Percentiles rank a stretch among this genome's conserved stretches.
Conservation (phyloP, 768 basidiomycete species). For the Lentinula aciculospora region DNA sequence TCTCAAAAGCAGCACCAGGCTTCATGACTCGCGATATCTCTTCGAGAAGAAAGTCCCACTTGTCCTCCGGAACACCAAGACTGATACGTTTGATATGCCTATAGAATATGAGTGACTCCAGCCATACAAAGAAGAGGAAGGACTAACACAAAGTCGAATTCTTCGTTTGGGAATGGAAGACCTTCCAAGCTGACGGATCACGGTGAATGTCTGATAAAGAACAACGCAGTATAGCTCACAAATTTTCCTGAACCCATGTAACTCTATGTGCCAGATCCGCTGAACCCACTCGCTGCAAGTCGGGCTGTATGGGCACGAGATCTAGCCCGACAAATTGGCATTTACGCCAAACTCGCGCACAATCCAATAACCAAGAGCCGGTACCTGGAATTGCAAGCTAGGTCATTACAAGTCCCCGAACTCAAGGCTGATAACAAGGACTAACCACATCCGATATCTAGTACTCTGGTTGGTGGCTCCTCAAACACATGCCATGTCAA, state of each 20-base stretch:
- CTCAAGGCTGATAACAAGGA: conserved; percentile 6
- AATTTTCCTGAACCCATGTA: conserved; percentile 70
- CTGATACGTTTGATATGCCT: conserved; percentile 71
- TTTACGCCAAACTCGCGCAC: conserved; percentile 59
- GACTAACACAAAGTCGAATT: conserved; percentile 74
- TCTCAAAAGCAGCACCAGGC: conserved; percentile 69
- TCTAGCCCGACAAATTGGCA: conserved; percentile 67
- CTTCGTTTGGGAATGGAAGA: conserved; percentile 64
- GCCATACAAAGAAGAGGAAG: neutral
- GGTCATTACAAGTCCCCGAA: neutral
- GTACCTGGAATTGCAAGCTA: conserved; percentile 36
- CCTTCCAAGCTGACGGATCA: conserved; percentile 46
- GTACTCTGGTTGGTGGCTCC: conserved; percentile 55
- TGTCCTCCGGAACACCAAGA: conserved; percentile 71
- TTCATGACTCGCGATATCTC: conserved; percentile 70
- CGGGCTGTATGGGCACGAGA: conserved; percentile 66
- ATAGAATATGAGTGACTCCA: neutral
- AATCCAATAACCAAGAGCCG: conserved; percentile 67
- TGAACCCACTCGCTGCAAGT: conserved; percentile 55
- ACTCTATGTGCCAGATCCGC: conserved; percentile 53
- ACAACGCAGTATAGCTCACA: conserved; percentile 37
- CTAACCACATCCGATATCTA: conserved; percentile 73
- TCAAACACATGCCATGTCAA: conserved; percentile 63
- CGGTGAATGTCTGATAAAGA: conserved; percentile 4
- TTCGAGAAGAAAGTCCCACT: conserved; percentile 69